Conservation (phyloP, 1,139 yeast species). For the Keqinozyma sinolaborantium region DNA sequence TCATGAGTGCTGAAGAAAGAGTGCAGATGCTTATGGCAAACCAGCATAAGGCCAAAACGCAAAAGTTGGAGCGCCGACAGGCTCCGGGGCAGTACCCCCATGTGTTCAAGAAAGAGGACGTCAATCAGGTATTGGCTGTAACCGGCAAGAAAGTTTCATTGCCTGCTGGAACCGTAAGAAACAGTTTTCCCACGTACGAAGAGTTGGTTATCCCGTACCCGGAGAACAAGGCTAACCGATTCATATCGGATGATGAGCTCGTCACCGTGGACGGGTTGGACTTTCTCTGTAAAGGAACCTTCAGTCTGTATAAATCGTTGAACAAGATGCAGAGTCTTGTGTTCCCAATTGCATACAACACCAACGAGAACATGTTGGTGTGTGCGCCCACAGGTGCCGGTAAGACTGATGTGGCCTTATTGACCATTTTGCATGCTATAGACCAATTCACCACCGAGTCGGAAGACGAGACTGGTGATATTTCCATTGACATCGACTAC, state of each 20-base stretch:
- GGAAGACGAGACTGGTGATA: slow-evolving; percentile 43
- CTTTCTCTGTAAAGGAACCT: slow-evolving; percentile 77
- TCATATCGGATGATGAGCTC: slow-evolving; percentile 51
- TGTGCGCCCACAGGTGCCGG: slow-evolving; percentile 99
- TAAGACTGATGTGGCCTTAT: slow-evolving; percentile 91
- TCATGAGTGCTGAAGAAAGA: slow-evolving; percentile 56
- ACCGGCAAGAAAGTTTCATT: slow-evolving; percentile 77
- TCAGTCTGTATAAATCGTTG: slow-evolving; percentile 69
- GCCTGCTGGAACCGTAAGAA: slow-evolving; percentile 79
- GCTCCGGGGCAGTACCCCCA: slow-evolving; percentile 71
- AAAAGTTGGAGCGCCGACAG: slow-evolving; percentile 44
- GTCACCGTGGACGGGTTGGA: slow-evolving; percentile 65
- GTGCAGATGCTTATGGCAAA: slow-evolving; percentile 56
- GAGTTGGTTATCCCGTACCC: slow-evolving; percentile 83
- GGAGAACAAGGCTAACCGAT: slow-evolving; percentile 41
- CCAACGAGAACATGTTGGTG: slow-evolving; percentile 92
- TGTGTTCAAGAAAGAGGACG: slow-evolving; percentile 72
- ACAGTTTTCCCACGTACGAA: slow-evolving; percentile 62
- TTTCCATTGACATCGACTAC: slow-evolving; percentile 65
- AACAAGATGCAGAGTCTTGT: slow-evolving; percentile 92
- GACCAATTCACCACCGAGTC: slow-evolving; percentile 55
- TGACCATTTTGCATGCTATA: slow-evolving; percentile 65
- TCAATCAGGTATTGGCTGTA: slow-evolving; percentile 59
- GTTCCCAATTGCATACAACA: slow-evolving; percentile 85
- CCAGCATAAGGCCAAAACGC: slow-evolving; percentile 47